Evolutionary conservation across 2,329 filamentous ascomycete genomes (phyloP), one percentile per base, ranked within the genome.

Genomic region (Apiospora pterosperma): DNA sequence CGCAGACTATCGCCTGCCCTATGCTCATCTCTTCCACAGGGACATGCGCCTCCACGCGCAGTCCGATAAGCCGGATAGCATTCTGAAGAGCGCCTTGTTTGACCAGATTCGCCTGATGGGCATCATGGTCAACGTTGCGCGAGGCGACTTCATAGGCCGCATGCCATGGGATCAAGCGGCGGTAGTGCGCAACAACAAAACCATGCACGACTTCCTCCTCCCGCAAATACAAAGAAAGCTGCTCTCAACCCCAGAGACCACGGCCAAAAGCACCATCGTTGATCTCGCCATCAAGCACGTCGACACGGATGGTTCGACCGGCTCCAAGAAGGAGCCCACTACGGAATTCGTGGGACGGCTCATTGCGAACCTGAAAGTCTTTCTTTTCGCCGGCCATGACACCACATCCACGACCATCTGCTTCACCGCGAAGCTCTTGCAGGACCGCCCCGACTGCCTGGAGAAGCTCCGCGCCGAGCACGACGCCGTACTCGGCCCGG

Each of bases 401-500:
- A 74, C 73, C 12, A 72, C 71, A 0, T 69, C 67, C 25, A 67
- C 55, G 19, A 71, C 68, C 11, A 64, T 73, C 4, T 67, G 65
- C 34, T 71, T 64, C 48, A 63, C 48, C 52, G 68, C 68, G 16
- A 62, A 69, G 23, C 39, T 66, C 11, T 42, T 69, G 4, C 41
- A 64, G 16, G 61, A 62, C 14, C 63, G 70, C 59, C 69, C 71
- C 0, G 55, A 62, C 0, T 48, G 59, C 1, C 64, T 72, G 4
- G 63, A 63, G 1, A 64, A 39, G 7, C 63, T 73, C 1, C 66
- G 72, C 14, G 67, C 63, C 2, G 73, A 75, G 64, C 69, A 71
- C 36, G 67, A 73, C 38, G 70, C 72, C 0, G 75, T 87, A 16
- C 82, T 86, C 58, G 80, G 82, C 8, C 65, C 76, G 0, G 76